Base-by-base conservation (phyloP, 1,284 basidiomycete species). In the Austroboletus rostrupii region DNA sequence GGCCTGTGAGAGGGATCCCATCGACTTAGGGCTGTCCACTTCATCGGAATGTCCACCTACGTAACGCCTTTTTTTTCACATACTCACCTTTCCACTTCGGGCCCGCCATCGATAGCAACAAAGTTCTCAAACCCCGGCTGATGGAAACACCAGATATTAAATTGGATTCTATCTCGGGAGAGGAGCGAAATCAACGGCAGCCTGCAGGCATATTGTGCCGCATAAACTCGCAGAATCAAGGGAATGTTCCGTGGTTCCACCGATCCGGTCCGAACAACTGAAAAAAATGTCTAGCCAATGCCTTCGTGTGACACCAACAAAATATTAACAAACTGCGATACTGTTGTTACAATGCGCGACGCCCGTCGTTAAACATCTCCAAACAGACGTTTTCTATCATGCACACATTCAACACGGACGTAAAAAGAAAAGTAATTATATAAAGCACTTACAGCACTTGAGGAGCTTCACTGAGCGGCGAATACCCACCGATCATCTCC, bases 401-500 rank as follows among this genome's bases (percentile, higher is more conserved):
- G 47, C 38, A 38, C 29, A 14, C 3, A 1, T 28, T 58, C 41
- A 53, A 47, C 19, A 31, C 39, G 29, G 23, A 9, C 23, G 10
- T 11, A 4, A 29, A 43, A 10, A 4, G n/a, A n/a, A 36, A 17
- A 21, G 21, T 7, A 40, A n/a, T 47, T 46, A 45, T 20, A 37
- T 32, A 21, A 35, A 43, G 37, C 29, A 84, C 93, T 75, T 62
- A 97, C 93, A 97, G 64, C 45, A 80, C 59, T 20, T 77, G 71
- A 0, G 94, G 94, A 1, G 93, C 86, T 48, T 87, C 84, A 50
- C 89, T 87, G 59, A 93, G 78, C 43, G 87, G 70, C 2, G 80
- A 83, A 45, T 80, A 78, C 0, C 88, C 88, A 17, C 88, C 90
- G 3, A 84, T 72, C 81, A 95, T 90, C 70, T 99, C 96, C 53